These are phyloP conservation scores for Lycium ferocissimum DNA, from an alignment of 257 asterid genomes.

Conservation along the genomic window DNA sequence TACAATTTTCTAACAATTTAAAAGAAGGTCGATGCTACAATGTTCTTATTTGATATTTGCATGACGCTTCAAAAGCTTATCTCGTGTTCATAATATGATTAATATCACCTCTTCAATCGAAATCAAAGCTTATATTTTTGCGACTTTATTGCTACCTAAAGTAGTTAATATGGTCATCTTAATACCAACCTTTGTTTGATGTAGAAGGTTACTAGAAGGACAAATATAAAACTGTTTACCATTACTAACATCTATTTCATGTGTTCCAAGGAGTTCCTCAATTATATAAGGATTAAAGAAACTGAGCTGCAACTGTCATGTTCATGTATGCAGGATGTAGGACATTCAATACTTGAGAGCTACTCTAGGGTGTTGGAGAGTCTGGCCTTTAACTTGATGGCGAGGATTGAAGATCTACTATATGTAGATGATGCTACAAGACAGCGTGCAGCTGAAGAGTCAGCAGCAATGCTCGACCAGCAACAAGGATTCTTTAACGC, in stretches of 20 bases:
- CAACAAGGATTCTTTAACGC: conserved; percentile 45
- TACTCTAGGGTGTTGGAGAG: conserved; percentile 94
- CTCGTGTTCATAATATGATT: not conserved
- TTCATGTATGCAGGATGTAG: conserved; percentile 70
- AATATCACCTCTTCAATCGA: not conserved
- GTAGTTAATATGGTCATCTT: conserved; percentile 9
- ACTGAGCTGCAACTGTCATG: not conserved
- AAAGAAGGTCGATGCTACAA: not conserved
- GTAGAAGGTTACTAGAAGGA: conserved; percentile 25
- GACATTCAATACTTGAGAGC: conserved; percentile 96
- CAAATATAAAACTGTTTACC: not conserved
- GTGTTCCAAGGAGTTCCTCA: conserved; percentile 5
- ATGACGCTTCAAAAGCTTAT: not conserved
- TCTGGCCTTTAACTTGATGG: conserved; percentile 78
- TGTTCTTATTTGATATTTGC: conserved; percentile 10
- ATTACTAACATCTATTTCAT: not conserved
- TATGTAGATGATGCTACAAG: conserved; percentile 85
- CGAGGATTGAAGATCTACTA: conserved; percentile 85
- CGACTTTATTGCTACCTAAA: not conserved
- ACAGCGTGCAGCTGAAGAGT: conserved; percentile 64
- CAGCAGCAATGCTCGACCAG: conserved; percentile 40
- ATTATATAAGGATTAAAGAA: not conserved
- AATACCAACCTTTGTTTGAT: not conserved
- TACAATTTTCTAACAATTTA: not conserved
- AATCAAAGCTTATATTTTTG: not conserved